Evolutionary conservation across 768 basidiomycete species (phyloP), one percentile per base, ranked within the genome.

Genomic region (Thelephora ganbajun): DNA sequence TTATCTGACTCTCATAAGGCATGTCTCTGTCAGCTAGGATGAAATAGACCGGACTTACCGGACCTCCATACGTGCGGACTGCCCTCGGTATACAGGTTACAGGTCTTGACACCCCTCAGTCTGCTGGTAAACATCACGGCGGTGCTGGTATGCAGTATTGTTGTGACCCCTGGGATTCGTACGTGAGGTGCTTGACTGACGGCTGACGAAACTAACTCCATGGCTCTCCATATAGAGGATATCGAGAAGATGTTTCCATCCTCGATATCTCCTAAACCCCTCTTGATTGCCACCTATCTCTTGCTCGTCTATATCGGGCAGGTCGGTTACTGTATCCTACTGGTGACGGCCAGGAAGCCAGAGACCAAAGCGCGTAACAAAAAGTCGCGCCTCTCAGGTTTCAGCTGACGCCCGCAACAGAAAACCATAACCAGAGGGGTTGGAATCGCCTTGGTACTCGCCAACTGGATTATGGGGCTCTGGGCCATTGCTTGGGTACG

Each of bases 31-130:
- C n/a, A 1, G 3, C 9, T 22, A 11, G 3, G 33, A 35, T 49
- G 39, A 13, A 20, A 30, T 9, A 30, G 26, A 9, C 5, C 9
- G 9, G 26, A 30, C 26, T 30, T 9, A 30, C 26, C 9, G 26
- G 9, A 4, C 26, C 26, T 30, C 26, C 26, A 30, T 30, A 18
- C 13, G 48, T 43, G 49, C 30, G 6, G 22, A 35, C 46, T 23
- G 48, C 42, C 4, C 35, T 6, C n/a, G 18, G 20, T 2, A 2
- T 3, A 1, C 51, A 75, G 84, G 43, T 72, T 96, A 3, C 91
- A 96, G 60, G 86, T 94, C 18, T 66, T 92, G 42, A 90, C 90
- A 0, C 91, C 91, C 0, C 68, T 94, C 1, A 83, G 85, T 1
- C 69, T 94, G 7, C 71, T 91, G 53, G 76, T 92, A 49, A 85